Conservation (phyloP, 164 flowering plant genomes). For the Stephania japonica region DNA sequence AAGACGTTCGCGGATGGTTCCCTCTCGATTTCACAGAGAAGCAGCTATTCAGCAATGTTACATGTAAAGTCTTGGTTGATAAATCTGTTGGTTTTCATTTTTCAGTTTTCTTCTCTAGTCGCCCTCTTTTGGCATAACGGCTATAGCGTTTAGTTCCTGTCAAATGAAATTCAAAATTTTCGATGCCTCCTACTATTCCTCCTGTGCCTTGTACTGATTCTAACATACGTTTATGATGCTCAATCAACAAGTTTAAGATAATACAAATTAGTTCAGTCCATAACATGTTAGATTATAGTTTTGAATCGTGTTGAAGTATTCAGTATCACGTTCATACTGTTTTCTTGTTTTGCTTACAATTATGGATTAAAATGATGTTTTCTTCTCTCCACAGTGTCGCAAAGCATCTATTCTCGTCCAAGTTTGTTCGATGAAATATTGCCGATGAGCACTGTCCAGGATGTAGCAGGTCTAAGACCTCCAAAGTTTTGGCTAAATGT, state of each 20-base stretch:
- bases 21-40: constrained; percentile 45
- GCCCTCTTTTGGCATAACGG: not conserved
- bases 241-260: too few relatives aligned
- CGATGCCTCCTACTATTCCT: not conserved
- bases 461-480: constrained; percentile 26
- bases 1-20: constrained; percentile 56
- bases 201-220: too few relatives aligned
- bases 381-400: constrained; percentile 37
- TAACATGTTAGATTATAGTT: too few relatives aligned
- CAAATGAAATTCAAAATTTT: not conserved
- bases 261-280: too few relatives aligned
- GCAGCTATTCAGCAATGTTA: constrained; percentile 30
- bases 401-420: constrained; percentile 40
- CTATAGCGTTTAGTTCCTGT: too few relatives aligned
- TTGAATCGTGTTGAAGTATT: too few relatives aligned
- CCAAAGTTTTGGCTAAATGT: constrained; percentile 65
- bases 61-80: constrained; percentile 36
- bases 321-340: not conserved
- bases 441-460: constrained; percentile 38
- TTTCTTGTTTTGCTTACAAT: not conserved
- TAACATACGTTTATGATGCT: too few relatives aligned
- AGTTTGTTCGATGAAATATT: constrained; percentile 39
- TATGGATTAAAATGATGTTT: not conserved
- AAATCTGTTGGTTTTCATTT: not conserved
- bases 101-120: not conserved